Evolutionary conservation across 2,329 filamentous ascomycete species (phyloP).

Genomic region (Ceratocystis cacaofunesta): DNA sequence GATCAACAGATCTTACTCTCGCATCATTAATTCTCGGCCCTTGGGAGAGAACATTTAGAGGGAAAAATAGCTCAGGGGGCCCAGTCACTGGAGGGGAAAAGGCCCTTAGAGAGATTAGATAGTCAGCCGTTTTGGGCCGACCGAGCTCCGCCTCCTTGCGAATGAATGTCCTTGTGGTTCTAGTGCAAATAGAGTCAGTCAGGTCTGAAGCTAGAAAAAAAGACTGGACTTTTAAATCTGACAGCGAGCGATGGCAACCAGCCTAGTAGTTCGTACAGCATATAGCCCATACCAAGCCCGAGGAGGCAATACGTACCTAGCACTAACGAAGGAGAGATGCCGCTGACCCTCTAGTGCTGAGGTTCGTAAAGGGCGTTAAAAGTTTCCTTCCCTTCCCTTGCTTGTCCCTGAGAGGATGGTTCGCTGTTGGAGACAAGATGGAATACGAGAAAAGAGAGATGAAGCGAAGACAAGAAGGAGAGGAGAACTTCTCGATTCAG

Average conservation of each 20-base stretch:
- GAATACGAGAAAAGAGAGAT: conserved; percentile 1
- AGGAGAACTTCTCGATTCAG: not conserved
- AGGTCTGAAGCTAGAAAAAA: not conserved
- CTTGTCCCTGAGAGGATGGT: not conserved
- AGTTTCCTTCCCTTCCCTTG: not conserved
- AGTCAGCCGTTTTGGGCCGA: not conserved
- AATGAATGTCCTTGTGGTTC: too few species aligned
- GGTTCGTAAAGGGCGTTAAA: not conserved
- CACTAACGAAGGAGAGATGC: not conserved
- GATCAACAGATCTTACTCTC: conserved; percentile 1
- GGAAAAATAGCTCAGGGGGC: not conserved
- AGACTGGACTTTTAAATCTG: not conserved
- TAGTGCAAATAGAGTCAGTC: not conserved
- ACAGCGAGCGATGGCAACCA: not conserved
- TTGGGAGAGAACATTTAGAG: not conserved
- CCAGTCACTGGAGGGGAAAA: not conserved
- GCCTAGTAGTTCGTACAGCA: not conserved
- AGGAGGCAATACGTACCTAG: not conserved
- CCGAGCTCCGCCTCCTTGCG: not conserved
- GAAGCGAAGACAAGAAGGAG: not conserved
- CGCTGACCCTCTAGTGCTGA: not conserved
- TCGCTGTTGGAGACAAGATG: not conserved
- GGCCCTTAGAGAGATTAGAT: not conserved
- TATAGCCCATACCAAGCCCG: not conserved
- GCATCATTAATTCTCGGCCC: not conserved